Percentiles rank a stretch among this genome's conserved stretches.
Evolutionary conservation across 2,329 filamentous ascomycete genomes (phyloP).

Genomic region (Aspergillus ruber): DNA sequence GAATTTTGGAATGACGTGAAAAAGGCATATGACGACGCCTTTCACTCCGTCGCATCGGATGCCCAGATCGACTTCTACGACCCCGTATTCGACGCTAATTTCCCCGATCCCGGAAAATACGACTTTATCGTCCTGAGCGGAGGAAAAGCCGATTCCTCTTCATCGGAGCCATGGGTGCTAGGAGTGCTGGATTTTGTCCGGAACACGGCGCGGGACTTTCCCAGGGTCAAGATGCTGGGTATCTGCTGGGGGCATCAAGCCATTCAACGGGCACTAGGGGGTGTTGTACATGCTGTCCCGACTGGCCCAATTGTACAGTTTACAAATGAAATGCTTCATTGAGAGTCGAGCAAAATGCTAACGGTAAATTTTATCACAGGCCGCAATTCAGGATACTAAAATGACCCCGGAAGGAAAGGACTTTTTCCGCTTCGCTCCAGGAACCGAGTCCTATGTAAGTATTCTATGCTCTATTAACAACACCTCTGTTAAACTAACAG

Average conservation of each 20-base stretch:
- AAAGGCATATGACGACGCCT: slow-evolving; percentile 1
- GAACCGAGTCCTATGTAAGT: slow-evolving; percentile 3
- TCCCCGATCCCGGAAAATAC: slow-evolving; percentile 34
- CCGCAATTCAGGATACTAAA: slow-evolving; percentile 23
- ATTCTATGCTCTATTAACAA: too few species aligned
- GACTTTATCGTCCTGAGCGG: slow-evolving; percentile 42
- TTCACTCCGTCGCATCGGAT: slow-evolving; percentile 1
- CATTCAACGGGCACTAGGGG: slow-evolving; percentile 28
- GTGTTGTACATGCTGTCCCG: slow-evolving; percentile 32
- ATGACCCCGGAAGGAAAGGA: slow-evolving; percentile 33
- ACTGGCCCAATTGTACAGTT: slow-evolving; percentile 5
- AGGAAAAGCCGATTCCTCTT: slow-evolving; percentile 28
- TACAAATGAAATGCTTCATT: too few species aligned
- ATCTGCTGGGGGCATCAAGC: slow-evolving; percentile 45
- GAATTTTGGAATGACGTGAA: slow-evolving; percentile 6
- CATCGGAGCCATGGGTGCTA: slow-evolving; percentile 39
- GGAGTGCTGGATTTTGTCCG: slow-evolving; percentile 37
- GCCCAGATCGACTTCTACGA: slow-evolving; percentile 20
- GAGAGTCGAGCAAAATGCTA: not conserved
- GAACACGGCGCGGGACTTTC: slow-evolving; percentile 20
- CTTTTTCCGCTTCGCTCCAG: slow-evolving; percentile 28
- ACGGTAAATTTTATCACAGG: slow-evolving; percentile 21
- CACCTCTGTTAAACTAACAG: too few species aligned
- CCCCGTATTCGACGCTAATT: slow-evolving; percentile 15
- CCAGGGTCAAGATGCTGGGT: slow-evolving; percentile 29